Base-by-base conservation (phyloP, 805 yeast species). In the Candida boidinii region DNA sequence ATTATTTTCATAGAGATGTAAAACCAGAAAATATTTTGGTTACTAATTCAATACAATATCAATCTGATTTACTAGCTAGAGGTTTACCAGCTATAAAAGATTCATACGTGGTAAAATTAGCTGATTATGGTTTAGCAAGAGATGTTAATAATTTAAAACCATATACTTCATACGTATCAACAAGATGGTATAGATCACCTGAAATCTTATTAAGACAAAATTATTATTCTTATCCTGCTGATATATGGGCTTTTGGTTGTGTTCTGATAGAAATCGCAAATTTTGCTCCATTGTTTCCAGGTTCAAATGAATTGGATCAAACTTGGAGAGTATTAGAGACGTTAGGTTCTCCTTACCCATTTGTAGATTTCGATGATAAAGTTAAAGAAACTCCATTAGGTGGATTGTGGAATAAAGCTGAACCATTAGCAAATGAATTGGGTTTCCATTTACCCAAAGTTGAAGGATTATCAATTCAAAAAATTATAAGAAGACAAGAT, bases 11-110 rank as follows among this genome's bases (percentile, higher is more conserved):
- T 54, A 70, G 98, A 36, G 98, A 90, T 62, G 68, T 90, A 30
- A 90, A 90, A 56, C 97, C 98, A 0, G 96, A 90, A 49, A 90
- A 90, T 55, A 79, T 90, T 17, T 68, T 90, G 43, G 73, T 88
- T 4, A 65, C 77, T 23, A 74, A 78, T 16, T 58, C 79, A 5
- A 54, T 58, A 25, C 66, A 66, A 31, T 79, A 70, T 51, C 71
- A 72, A 2, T 43, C 56, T 9, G 54, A 48, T 30, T n/a, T n/a
- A n/a, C n/a, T n/a, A n/a, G n/a, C n/a, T n/a, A n/a, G n/a, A n/a
- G n/a, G n/a, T n/a, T n/a, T n/a, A n/a, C 45, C 52, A 17, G 38
- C 36, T 15, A 51, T 70, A 14, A 40, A 49, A 23, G 68, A 69
- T 39, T 54, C 61, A 17, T 83, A 76, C 44, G 69, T 81, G 12